A percentile compares a stretch with the other conserved stretches of the same genome.
phyloP scores from a whole-genome alignment of 192 early-diverging fungal species.

The Gonapodya sp. region DNA sequence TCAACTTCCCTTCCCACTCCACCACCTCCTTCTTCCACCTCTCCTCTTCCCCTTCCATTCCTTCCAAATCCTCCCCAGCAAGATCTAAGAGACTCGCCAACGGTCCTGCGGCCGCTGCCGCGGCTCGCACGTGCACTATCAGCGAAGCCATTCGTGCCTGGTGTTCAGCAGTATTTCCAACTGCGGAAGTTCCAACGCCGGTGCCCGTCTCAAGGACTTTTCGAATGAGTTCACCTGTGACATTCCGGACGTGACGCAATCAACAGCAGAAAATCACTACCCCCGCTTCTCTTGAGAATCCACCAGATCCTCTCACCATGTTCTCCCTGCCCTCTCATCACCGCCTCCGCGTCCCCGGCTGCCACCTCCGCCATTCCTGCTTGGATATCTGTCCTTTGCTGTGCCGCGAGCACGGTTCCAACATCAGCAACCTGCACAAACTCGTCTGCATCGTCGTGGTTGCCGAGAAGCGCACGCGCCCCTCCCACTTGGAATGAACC shows the following conservation, averaged over 20 bases:
- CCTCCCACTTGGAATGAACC: too few relatives aligned
- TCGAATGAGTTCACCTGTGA: background rate
- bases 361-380: conserved; percentile 16
- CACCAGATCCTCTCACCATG: too few relatives aligned
- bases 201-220: background rate
- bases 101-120: conserved; percentile 27
- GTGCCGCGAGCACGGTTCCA: background rate
- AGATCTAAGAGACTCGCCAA: conserved; percentile 48
- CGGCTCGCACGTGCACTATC: background rate
- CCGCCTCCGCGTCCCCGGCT: conserved; percentile 7
- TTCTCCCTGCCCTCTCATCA: too few relatives aligned
- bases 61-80: conserved; percentile 50
- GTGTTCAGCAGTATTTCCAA: background rate
- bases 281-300: too few relatives aligned
- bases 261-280: too few relatives aligned
- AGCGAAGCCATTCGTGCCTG: background rate
- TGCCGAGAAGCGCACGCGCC: conserved; percentile 2
- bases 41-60: conserved; percentile 48
- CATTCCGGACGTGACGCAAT: background rate
- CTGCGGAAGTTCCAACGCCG: background rate
- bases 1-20: conserved; percentile 25
- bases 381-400: too few relatives aligned
- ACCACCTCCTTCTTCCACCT: conserved; percentile 33
- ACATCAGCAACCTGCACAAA: conserved; percentile 29
- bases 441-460: conserved; percentile 36